phyloP scores from a whole-genome alignment of 345 rosid genomes.

The Gossypioides kirkii region DNA sequence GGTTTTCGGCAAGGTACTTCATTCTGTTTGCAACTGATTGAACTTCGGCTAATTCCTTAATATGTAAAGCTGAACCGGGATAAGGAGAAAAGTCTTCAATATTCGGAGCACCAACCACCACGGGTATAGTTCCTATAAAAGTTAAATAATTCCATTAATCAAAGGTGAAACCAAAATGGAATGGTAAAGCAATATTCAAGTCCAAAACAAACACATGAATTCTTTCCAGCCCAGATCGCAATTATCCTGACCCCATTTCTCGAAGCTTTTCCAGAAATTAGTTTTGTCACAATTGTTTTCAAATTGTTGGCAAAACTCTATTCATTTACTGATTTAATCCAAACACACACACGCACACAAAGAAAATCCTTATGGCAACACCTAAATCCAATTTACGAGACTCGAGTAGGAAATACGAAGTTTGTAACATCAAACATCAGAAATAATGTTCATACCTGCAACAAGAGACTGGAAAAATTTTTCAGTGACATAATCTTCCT shows the following conservation, averaged over 20 bases:
- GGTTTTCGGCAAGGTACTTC: conserved; percentile 68
- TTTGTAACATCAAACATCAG: neutral
- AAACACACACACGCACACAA: neutral
- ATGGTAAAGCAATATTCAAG: neutral
- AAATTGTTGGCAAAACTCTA: neutral
- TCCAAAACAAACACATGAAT: neutral
- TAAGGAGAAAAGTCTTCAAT: conserved; percentile 83
- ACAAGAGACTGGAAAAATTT: conserved; percentile 92
- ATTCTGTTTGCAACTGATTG: conserved; percentile 60
- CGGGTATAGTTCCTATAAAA: conserved; percentile 72
- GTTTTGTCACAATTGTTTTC: too few species aligned
- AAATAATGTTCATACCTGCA: conserved; percentile 52
- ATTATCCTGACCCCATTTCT: neutral
- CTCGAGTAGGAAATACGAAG: neutral
- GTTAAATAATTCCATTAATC: neutral
- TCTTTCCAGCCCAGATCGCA: neutral
- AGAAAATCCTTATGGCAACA: neutral
- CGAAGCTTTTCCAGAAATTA: neutral
- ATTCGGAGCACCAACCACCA: conserved; percentile 92
- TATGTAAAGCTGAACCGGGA: conserved; percentile 57
- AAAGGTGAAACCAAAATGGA: neutral
- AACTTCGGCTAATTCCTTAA: conserved; percentile 53
- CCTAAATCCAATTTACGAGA: neutral
- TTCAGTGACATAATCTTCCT: conserved; percentile 97
- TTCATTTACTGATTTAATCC: neutral